Conservation (phyloP, 495 filamentous ascomycete genomes). For the Aspergillus homomorphus region DNA sequence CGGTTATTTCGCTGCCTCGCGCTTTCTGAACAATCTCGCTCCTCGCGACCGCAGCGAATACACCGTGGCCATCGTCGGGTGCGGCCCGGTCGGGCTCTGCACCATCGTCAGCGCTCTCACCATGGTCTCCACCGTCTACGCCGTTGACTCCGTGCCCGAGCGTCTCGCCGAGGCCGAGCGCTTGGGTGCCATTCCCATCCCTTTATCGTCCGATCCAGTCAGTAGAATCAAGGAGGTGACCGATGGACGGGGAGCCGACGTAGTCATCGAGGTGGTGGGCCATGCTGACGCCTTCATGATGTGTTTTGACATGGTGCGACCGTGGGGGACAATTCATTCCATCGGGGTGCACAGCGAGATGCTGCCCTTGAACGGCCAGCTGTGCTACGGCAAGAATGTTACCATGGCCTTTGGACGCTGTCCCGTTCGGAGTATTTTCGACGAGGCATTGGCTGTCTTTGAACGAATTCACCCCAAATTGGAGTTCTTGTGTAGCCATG, state of each 20-base stretch:
- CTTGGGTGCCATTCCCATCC: constrained; percentile 67
- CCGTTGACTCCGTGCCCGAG: constrained; percentile 71
- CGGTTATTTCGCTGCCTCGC: constrained; percentile 75
- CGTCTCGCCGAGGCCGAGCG: constrained; percentile 65
- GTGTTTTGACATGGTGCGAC: constrained; percentile 75
- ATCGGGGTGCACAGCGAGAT: constrained; percentile 84
- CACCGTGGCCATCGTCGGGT: constrained; percentile 74
- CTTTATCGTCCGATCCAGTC: constrained; percentile 55
- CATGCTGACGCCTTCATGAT: constrained; percentile 69
- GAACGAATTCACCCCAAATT: constrained; percentile 67
- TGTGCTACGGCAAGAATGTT: constrained; percentile 77
- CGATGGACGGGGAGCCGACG: constrained; percentile 76
- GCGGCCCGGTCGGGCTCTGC: constrained; percentile 81
- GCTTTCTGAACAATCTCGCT: constrained; percentile 61
- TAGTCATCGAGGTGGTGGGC: constrained; percentile 83
- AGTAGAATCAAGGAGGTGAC: constrained; percentile 68
- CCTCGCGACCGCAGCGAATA: constrained; percentile 53
- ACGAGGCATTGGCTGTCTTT: constrained; percentile 66
- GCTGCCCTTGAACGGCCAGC: constrained; percentile 67
- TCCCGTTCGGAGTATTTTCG: constrained; percentile 72
- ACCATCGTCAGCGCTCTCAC: constrained; percentile 74
- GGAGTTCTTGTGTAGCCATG: constrained; percentile 75
- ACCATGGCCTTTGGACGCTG: constrained; percentile 79
- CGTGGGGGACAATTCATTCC: constrained; percentile 74
- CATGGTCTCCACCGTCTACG: constrained; percentile 66